These are phyloP conservation scores for Claviceps lovelessii DNA, from an alignment of 2,329 filamentous ascomycete species.

Conservation along the genomic window DNA sequence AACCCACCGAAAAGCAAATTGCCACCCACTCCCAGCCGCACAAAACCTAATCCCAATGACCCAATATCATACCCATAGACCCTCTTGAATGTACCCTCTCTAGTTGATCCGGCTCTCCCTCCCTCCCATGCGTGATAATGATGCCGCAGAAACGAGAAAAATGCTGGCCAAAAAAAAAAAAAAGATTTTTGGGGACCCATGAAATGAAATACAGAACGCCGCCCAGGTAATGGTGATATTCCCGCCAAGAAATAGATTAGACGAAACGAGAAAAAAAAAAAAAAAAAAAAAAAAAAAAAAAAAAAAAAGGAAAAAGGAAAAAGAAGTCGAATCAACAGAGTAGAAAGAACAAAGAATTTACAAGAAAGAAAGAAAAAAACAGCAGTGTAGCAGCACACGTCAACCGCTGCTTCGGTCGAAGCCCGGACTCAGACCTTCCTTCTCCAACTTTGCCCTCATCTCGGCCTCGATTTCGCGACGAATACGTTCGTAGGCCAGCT, in stretches of 20 bases:
- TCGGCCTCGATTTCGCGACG: slow-evolving; percentile 50
- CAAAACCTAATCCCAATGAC: not conserved
- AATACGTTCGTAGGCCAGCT: slow-evolving; percentile 69
- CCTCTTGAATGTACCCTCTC: not conserved
- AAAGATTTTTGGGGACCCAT: not conserved
- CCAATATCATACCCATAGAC: not conserved
- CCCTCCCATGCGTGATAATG: not conserved
- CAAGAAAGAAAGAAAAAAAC: not conserved
- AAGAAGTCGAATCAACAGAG: no score
- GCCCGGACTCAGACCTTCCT: slow-evolving; percentile 25
- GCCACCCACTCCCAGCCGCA: not conserved
- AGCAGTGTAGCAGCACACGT: not conserved
- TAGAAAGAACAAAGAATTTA: no score
- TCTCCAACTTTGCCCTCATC: slow-evolving; percentile 30
- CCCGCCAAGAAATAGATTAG: not conserved
- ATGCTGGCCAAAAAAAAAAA: no score
- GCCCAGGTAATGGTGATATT: slow-evolving; percentile 3
- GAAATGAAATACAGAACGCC: not conserved
- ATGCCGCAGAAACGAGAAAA: not conserved
- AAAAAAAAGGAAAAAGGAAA: not conserved
- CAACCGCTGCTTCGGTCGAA: slow-evolving; percentile 29
- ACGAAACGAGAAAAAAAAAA: not conserved
- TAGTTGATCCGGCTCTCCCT: not conserved
- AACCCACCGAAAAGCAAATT: not conserved
- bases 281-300: not conserved